These are phyloP conservation scores for Fusarium illudens DNA, from an alignment of 2,329 filamentous ascomycete genomes.

Conservation along the genomic window DNA sequence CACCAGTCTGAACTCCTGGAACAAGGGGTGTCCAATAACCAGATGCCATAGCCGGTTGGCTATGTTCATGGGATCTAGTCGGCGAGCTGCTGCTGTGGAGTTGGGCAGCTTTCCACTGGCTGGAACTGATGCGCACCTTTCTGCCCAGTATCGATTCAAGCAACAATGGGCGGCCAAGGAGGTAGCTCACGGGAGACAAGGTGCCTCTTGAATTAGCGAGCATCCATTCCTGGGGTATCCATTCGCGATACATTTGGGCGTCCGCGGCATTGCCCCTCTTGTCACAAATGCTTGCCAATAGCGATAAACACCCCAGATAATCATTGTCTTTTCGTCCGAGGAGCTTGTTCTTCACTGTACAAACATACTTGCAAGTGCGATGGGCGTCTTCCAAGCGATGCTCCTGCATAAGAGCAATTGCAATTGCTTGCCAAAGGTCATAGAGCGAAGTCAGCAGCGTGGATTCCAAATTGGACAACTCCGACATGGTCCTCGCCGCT, in stretches of 20 bases:
- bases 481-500: neutral
- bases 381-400: constrained; percentile 1
- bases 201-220: neutral
- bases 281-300: constrained; percentile 2
- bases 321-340: neutral
- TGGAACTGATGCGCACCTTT: neutral
- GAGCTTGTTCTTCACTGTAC: constrained; percentile 1
- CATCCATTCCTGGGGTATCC: neutral
- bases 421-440: constrained; percentile 3
- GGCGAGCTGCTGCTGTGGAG: neutral
- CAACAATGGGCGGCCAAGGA: neutral
- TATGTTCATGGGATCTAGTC: neutral
- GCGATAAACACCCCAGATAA: neutral
- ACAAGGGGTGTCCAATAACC: neutral
- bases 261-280: neutral
- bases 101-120: neutral
- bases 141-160: neutral
- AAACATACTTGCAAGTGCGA: neutral
- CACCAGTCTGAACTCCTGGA: neutral
- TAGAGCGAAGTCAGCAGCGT: neutral
- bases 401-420: neutral
- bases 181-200: neutral
- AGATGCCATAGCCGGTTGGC: neutral
- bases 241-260: neutral
- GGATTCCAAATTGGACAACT: neutral